Evolutionary conservation across 139 green algal species (phyloP), one percentile per base, ranked within the genome.

Genomic region (Diplosphaera chodatii): DNA sequence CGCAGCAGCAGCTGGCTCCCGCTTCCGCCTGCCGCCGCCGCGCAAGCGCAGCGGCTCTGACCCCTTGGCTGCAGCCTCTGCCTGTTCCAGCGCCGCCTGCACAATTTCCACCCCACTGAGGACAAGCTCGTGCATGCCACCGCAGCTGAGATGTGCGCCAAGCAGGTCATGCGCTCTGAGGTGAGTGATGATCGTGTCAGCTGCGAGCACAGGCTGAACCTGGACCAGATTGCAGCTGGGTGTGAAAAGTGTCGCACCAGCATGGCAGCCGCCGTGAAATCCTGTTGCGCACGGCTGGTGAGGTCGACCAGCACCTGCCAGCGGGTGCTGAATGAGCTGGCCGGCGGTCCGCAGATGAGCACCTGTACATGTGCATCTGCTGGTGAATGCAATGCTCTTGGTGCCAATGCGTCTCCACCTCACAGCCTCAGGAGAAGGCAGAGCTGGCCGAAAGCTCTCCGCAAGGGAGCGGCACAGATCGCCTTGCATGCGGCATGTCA

Each of bases 271-370:
- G 28, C 31, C 1, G 72, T 27, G 62, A 83, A 22, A 33, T 78
- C 69, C 15, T 76, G 13, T 37, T 75, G 67, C 62, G 87, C 71
- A 3, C 63, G 55, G 0, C 27, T 23, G 15, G 62, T 73, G 25
- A 88, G 65, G 71, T 86, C 65, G 0, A 67, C 37, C 0, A 65
- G 59, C 34, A 40, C 20, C 37, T 72, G 56, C 83, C 83, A 88
- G 40, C 77, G 64, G 34, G 55, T 76, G 32, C 63, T 29, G 3
- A 80, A 56, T 0, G 34, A 40, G 21, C 64, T 59, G 10, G 48
- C 22, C 13, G 73, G 70, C 40, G 83, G 82, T 34, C 63, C 63
- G 32, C 76, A 85, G 4, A 89, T 56, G 22, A 77, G 74, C 41
- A 86, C 75, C 75, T 80, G 80, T 48, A 48, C 37, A 48, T 48